Base-by-base conservation (phyloP, 495 filamentous ascomycete genomes). In the Sporormia fimetaria region DNA sequence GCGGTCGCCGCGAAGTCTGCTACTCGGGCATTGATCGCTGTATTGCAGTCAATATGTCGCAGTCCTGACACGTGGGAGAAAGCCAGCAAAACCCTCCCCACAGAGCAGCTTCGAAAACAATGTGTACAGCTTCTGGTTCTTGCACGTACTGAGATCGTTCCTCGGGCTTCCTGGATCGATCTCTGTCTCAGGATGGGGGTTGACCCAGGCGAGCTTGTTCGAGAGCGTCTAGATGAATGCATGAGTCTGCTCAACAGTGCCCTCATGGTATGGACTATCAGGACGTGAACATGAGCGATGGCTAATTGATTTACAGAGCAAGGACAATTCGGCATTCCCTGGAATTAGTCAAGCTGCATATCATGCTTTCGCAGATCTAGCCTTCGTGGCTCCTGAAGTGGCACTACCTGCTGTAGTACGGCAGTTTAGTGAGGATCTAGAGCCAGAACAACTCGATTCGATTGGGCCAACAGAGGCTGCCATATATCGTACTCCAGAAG, bases 401-500 rank as follows among this genome's bases (percentile, higher is more conserved):
- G 79, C 94, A 61, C 79, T 81, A 10, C 77, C 84, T 2, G 71
- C 73, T 6, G 68, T 98, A 16, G 73, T 94, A 4, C 59, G 73
- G 26, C 75, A 86, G 41, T 76, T 96, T 21, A 65, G 67, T 28
- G 51, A 71, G 11, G 82, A 93, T 54, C 61, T 98, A 12, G 67
- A 82, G 37, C 68, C 74, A 1, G 55, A 63, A 8, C 76, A 80
- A 39, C 64, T 90, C 3, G 67, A 72, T 1, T 66, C 69, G 12
- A 71, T 94, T 41, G 84, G 87, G 0, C 81, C 84, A 14, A 78
- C 80, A 0, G 90, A 96, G 62, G 84, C 83, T 21, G 86, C 83
- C 4, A 94, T 98, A 41, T 84, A 87, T 57, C 75, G 83, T 11
- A 94, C 86, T 2, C 80, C 82, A 2, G 84, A 87, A 58, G 90